Percentiles rank a stretch among this genome's conserved stretches.
These are phyloP conservation scores for Toxicodendron radicans DNA, from an alignment of 345 rosid species.

Conservation along the genomic window DNA sequence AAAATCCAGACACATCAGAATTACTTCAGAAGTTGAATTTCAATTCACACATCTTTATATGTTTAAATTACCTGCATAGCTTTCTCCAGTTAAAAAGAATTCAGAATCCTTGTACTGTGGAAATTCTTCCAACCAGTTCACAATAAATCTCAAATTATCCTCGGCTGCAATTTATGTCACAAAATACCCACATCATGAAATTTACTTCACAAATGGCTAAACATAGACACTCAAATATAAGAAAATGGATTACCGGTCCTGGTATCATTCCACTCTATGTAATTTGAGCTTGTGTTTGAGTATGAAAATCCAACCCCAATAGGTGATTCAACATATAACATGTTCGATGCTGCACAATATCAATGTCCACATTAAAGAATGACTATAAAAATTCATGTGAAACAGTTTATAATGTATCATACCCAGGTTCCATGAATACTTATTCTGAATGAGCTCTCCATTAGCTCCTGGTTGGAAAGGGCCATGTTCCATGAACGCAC, in stretches of 20 bases:
- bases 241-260: slow-evolving; percentile 9
- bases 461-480: slow-evolving; percentile 36
- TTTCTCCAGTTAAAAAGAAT: slow-evolving; percentile 40
- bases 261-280: slow-evolving; percentile 23
- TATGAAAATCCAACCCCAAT: slow-evolving; percentile 36
- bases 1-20: neutral
- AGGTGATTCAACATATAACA: slow-evolving; percentile 35
- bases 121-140: slow-evolving; percentile 40
- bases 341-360: slow-evolving; percentile 29
- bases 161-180: slow-evolving; percentile 18
- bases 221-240: neutral
- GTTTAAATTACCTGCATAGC: slow-evolving; percentile 35
- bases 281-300: slow-evolving; percentile 32
- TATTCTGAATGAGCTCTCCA: slow-evolving; percentile 32
- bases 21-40: neutral
- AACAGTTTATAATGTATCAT: neutral
- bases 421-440: slow-evolving; percentile 42
- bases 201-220: neutral
- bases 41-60: neutral
- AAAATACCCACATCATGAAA: neutral
- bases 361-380: too few relatives aligned
- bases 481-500: slow-evolving; percentile 39
- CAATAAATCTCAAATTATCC: slow-evolving; percentile 36
- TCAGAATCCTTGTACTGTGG: slow-evolving; percentile 29
- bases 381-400: too few relatives aligned